A percentile compares a stretch with the other conserved stretches of the same genome.
Conservation (phyloP, 129 eudicot species). For the carrot (Daucus carota) region DH1_v3.0 NC_030387.2:40434501-40435000, state of each 20-base stretch:
- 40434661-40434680: not conserved
- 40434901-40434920: constrained; percentile 96
- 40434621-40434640: constrained; percentile 82
- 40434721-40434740: not conserved
- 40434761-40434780: constrained; percentile 72
- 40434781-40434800: constrained; percentile 62
- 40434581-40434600: constrained; percentile 74
- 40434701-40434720: not conserved
- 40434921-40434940: constrained; percentile 81
- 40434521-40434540: constrained; percentile 88
- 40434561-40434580: constrained; percentile 66
- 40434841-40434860: constrained; percentile 90
- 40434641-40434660: constrained; percentile 67
- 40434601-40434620: constrained; percentile 80
- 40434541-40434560: constrained; percentile 84
- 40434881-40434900: constrained; percentile 65
- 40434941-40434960: constrained; percentile 82
- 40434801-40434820: constrained; percentile 76
- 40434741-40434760: constrained; percentile 40
- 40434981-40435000: constrained; percentile 89
- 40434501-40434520: constrained; percentile 68
- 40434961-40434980: constrained; percentile 89
- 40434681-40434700: not conserved
- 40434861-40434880: constrained; percentile 89
- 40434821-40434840: constrained; percentile 90